phyloP scores from a whole-genome alignment of 1,284 basidiomycete genomes.

The Ganoderma meredithae region DNA sequence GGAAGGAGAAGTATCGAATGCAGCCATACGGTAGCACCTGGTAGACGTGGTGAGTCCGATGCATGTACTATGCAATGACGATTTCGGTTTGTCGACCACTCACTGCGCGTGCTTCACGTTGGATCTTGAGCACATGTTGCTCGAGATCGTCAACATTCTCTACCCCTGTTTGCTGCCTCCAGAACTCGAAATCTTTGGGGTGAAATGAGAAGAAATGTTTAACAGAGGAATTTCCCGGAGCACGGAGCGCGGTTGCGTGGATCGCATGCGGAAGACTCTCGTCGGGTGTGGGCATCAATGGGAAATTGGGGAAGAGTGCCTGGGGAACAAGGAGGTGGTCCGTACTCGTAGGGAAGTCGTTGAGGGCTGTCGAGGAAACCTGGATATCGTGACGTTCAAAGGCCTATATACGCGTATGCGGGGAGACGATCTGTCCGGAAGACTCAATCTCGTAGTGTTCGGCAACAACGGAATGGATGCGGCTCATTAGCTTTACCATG shows the following conservation, averaged over 20 bases:
- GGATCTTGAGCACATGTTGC: conserved; percentile 51
- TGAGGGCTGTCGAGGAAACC: too few relatives aligned
- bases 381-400: too few relatives aligned
- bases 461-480: too few relatives aligned
- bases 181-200: conserved; percentile 44
- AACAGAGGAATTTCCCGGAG: background rate
- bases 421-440: too few relatives aligned
- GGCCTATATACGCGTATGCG: too few relatives aligned
- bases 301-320: too few relatives aligned
- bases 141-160: conserved; percentile 47
- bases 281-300: background rate
- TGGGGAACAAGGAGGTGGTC: too few relatives aligned
- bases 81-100: background rate
- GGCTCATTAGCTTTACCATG: too few relatives aligned
- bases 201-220: background rate
- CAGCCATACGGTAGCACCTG: conserved; percentile 7
- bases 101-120: conserved; percentile 36
- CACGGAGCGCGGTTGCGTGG: background rate
- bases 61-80: too few relatives aligned
- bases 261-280: background rate
- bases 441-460: too few relatives aligned
- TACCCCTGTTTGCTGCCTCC: conserved; percentile 49
- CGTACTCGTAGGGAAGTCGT: too few relatives aligned
- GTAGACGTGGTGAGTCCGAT: background rate
- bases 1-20: conserved; percentile 5